Evolutionary conservation across 192 early-diverging fungal genomes (phyloP).

Genomic region (Coemansia interrupta): DNA sequence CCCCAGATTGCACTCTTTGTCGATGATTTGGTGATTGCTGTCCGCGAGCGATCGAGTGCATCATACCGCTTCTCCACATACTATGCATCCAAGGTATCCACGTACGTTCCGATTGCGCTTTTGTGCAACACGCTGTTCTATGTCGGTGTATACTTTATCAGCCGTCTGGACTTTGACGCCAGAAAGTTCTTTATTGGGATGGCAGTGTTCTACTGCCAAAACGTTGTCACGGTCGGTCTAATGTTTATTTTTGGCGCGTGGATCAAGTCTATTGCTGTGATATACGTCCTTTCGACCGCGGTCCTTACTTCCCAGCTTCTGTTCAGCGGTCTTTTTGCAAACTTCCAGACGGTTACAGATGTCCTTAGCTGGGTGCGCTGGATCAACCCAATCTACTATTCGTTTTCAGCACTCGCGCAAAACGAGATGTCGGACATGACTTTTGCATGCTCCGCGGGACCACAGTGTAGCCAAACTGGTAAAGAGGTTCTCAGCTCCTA

Average conservation of each 20-base stretch:
- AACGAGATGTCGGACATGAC: constrained; percentile 46
- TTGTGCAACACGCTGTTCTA: constrained; percentile 32
- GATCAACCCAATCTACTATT: constrained; percentile 45
- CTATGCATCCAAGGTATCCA: constrained; percentile 59
- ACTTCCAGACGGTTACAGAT: constrained; percentile 34
- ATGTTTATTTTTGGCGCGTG: constrained; percentile 43
- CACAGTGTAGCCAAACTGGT: constrained; percentile 31
- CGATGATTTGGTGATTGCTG: constrained; percentile 53
- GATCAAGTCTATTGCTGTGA: constrained; percentile 34
- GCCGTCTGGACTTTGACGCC: constrained; percentile 27
- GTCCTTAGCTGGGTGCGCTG: constrained; percentile 52
- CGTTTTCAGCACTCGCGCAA: constrained; percentile 41
- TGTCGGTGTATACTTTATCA: constrained; percentile 38
- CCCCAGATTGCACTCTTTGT: constrained; percentile 41
- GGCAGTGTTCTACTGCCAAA: constrained; percentile 29
- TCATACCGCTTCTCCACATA: constrained; percentile 61
- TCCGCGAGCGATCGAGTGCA: constrained; percentile 59
- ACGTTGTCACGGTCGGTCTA: constrained; percentile 41
- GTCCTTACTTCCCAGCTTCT: constrained; percentile 40
- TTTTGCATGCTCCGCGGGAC: constrained; percentile 24
- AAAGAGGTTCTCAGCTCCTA: constrained; percentile 35
- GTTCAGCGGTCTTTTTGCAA: constrained; percentile 50
- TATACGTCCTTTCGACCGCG: constrained; percentile 38
- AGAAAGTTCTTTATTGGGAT: constrained; percentile 44
- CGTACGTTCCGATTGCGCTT: constrained; percentile 47